Percentiles rank a stretch among this genome's conserved stretches.
These are phyloP conservation scores for Hibiscus trionum DNA, from an alignment of 345 rosid species.

Conservation along the genomic window DNA sequence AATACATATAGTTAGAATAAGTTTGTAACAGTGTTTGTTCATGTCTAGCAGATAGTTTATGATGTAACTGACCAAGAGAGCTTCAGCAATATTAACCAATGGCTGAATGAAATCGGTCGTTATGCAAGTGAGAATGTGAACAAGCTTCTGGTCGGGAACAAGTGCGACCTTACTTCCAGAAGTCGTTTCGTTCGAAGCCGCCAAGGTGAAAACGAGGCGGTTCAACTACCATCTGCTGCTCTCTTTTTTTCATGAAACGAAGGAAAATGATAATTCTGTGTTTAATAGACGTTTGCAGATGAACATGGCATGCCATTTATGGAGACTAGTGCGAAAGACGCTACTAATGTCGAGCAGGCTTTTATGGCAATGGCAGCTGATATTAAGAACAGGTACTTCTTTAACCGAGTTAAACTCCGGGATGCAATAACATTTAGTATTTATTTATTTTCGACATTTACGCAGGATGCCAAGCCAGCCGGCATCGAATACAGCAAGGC, in stretches of 20 bases:
- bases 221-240: neutral
- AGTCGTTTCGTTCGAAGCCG: slow-evolving; percentile 70
- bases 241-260: neutral
- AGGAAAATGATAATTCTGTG: neutral
- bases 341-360: slow-evolving; percentile 61
- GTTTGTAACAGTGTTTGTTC: slow-evolving; percentile 1
- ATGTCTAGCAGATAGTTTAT: slow-evolving; percentile 50
- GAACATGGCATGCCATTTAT: slow-evolving; percentile 70
- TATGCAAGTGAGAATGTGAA: slow-evolving; percentile 72
- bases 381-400: slow-evolving; percentile 49
- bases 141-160: slow-evolving; percentile 73
- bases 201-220: slow-evolving; percentile 33
- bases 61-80: slow-evolving; percentile 80
- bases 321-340: slow-evolving; percentile 76
- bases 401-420: neutral
- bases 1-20: neutral
- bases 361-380: slow-evolving; percentile 80
- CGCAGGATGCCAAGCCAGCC: slow-evolving; percentile 53
- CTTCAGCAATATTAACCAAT: slow-evolving; percentile 69
- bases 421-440: neutral
- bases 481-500: slow-evolving; percentile 26
- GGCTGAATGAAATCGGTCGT: slow-evolving; percentile 73
- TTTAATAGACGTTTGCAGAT: slow-evolving; percentile 58
- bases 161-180: slow-evolving; percentile 55
- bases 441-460: neutral